Percentiles rank a stretch among this genome's conserved stretches.
Conservation (phyloP, 176 grass and related monocot species). For the Thinopyrum elongatum region DNA sequence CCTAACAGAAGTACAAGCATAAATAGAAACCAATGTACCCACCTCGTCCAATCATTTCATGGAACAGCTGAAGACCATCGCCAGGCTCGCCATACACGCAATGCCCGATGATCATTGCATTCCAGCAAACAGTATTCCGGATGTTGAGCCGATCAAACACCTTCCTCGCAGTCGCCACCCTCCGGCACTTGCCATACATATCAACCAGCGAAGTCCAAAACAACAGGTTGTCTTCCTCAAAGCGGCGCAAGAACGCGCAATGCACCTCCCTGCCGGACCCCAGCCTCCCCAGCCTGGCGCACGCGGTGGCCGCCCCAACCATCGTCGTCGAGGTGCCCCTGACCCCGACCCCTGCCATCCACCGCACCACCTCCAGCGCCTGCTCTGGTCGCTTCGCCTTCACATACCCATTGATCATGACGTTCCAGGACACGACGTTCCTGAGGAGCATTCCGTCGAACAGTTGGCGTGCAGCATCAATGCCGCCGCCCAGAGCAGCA, state of each 20-base stretch:
- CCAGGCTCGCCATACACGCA: slow-evolving; percentile 50
- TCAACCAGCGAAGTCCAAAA: slow-evolving; percentile 55
- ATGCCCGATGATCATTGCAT: slow-evolving; percentile 64
- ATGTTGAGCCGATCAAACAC: slow-evolving; percentile 42
- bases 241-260: slow-evolving; percentile 37
- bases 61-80: slow-evolving; percentile 53
- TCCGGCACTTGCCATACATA: slow-evolving; percentile 60
- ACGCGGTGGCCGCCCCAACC: slow-evolving; percentile 42
- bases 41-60: slow-evolving; percentile 53
- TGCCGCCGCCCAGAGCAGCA: not conserved
- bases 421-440: slow-evolving; percentile 62
- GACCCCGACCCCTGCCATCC: slow-evolving; percentile 25
- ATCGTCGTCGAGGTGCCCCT: slow-evolving; percentile 29
- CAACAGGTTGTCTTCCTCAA: slow-evolving; percentile 56
- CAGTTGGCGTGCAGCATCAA: slow-evolving; percentile 26
- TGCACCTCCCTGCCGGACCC: slow-evolving; percentile 47
- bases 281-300: slow-evolving; percentile 41
- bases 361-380: slow-evolving; percentile 42
- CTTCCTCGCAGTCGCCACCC: slow-evolving; percentile 27
- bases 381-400: slow-evolving; percentile 32
- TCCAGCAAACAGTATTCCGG: slow-evolving; percentile 58
- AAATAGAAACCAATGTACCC: not conserved
- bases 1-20: not conserved
- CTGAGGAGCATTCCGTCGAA: slow-evolving; percentile 47
- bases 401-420: slow-evolving; percentile 46